A percentile compares a stretch with the other conserved stretches of the same genome.
phyloP scores from a whole-genome alignment of 2,329 filamentous ascomycete genomes.

The Pyricularia sp. region DNA sequence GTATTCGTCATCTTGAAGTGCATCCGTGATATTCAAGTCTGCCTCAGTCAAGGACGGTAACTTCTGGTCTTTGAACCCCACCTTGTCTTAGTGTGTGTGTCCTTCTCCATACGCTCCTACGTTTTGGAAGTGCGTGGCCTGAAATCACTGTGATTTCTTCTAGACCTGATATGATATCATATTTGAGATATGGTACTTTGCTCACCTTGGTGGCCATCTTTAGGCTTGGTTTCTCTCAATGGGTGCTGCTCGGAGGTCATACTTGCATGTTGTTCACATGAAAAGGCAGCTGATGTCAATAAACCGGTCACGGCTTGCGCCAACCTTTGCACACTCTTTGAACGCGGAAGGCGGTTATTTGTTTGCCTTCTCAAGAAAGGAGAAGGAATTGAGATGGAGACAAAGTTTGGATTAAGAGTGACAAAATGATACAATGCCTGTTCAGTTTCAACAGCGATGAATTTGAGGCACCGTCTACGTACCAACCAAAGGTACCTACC shows the following conservation, averaged over 20 bases:
- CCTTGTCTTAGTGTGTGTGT: not conserved
- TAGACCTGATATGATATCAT: not conserved
- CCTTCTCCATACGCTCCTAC: not conserved
- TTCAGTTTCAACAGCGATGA: too few relatives aligned
- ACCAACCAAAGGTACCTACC: too few relatives aligned
- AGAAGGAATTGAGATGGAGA: too few relatives aligned
- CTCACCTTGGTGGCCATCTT: not conserved
- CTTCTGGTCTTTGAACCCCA: not conserved
- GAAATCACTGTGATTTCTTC: not conserved
- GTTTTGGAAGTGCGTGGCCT: not conserved
- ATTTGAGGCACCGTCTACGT: too few relatives aligned
- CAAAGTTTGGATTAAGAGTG: too few relatives aligned
- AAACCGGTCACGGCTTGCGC: too few relatives aligned
- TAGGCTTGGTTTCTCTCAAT: not conserved
- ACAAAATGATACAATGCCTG: too few relatives aligned
- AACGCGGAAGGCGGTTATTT: too few relatives aligned
- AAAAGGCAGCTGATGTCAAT: not conserved
- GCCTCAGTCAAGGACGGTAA: not conserved
- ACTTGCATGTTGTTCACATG: not conserved
- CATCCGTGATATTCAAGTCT: conserved; percentile 3
- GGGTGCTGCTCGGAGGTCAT: not conserved
- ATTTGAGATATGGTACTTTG: not conserved
- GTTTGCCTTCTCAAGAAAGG: too few relatives aligned
- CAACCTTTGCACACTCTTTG: too few relatives aligned
- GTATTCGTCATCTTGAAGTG: not conserved